Percentiles rank a stretch among this genome's conserved stretches.
These are phyloP conservation scores for Hypoxylon sp. DNA, from an alignment of 2,329 filamentous ascomycete genomes.

Conservation along the genomic window DNA sequence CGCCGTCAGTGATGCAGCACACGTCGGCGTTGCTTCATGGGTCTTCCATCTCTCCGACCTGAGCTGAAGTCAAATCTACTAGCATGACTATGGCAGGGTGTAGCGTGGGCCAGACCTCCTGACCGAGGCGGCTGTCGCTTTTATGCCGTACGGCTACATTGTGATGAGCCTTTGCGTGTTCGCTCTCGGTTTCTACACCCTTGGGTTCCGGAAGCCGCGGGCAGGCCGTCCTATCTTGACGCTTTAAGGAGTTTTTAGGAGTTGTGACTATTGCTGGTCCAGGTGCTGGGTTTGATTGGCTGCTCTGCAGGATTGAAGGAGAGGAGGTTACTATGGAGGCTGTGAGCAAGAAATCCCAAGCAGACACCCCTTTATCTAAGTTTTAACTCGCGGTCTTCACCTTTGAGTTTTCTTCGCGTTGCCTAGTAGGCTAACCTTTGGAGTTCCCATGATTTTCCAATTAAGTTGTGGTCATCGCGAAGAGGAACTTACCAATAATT, in stretches of 20 bases:
- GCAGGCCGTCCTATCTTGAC: not conserved
- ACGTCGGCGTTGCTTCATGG: constrained; percentile 8
- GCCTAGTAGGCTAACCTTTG: not conserved
- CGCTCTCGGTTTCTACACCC: constrained; percentile 21
- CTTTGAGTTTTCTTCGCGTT: not conserved
- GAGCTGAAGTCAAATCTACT: constrained; percentile 23
- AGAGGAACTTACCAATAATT: not conserved
- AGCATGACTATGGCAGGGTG: constrained; percentile 15
- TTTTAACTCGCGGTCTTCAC: not conserved
- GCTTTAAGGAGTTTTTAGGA: not conserved
- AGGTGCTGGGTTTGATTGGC: constrained; percentile 26
- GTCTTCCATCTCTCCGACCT: constrained; percentile 14
- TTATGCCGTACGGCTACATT: constrained; percentile 26
- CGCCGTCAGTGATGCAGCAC: constrained; percentile 2
- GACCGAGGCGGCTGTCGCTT: constrained; percentile 15
- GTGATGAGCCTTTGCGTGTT: constrained; percentile 8
- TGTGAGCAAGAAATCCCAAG: constrained; percentile 6
- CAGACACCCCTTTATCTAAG: not conserved
- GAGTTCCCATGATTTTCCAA: not conserved
- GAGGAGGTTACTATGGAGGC: not conserved
- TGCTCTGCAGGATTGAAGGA: constrained; percentile 19
- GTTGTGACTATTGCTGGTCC: constrained; percentile 17
- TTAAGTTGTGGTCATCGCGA: not conserved
- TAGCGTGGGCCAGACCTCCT: constrained; percentile 21
- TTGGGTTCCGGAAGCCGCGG: not conserved